These are phyloP conservation scores for Epichloe gansuensis DNA, from an alignment of 2,329 filamentous ascomycete species.

Conservation along the genomic window DNA sequence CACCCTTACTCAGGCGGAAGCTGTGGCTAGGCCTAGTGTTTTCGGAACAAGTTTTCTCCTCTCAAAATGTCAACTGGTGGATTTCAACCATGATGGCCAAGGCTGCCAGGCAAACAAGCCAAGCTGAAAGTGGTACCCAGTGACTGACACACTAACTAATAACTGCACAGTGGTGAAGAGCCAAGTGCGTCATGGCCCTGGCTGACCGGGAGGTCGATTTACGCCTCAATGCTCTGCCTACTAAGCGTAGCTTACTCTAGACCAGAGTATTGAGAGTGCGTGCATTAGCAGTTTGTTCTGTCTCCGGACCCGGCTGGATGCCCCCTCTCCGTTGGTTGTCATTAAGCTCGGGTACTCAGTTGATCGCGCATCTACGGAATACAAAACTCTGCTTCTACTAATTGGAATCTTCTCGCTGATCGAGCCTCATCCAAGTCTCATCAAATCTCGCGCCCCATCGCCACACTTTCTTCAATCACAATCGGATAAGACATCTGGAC, in stretches of 20 bases:
- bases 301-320: constrained; percentile 2
- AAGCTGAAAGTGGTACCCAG: too few species aligned
- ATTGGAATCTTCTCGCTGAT: neutral
- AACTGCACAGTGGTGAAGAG: neutral
- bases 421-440: neutral
- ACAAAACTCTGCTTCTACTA: neutral
- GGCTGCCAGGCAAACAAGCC: too few species aligned
- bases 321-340: neutral
- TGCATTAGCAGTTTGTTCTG: neutral
- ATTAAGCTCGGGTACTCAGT: neutral
- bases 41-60: constrained; percentile 5
- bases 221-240: neutral
- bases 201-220: neutral
- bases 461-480: neutral
- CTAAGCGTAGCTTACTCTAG: neutral
- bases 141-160: too few species aligned
- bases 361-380: neutral
- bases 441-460: neutral
- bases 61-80: neutral
- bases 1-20: neutral
- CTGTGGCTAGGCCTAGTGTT: neutral
- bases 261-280: too few species aligned
- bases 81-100: too few species aligned
- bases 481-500: neutral
- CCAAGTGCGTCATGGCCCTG: neutral